These are phyloP conservation scores for Aspergillus hortae DNA, from an alignment of 2,329 filamentous ascomycete genomes.

Conservation along the genomic window DNA sequence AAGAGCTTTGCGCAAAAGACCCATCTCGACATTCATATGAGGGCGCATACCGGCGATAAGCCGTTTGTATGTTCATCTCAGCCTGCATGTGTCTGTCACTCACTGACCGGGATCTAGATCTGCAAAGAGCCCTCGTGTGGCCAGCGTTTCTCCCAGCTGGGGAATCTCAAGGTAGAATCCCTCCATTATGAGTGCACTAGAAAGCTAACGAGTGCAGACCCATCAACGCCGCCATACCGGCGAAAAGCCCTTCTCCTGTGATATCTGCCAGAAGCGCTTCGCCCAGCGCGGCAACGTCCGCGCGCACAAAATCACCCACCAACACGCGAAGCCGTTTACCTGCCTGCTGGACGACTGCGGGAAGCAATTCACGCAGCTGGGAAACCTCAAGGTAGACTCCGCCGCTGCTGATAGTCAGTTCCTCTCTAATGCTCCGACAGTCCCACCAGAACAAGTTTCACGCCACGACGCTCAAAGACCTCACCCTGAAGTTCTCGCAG, in stretches of 20 bases:
- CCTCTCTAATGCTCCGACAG: constrained; percentile 39
- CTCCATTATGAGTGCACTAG: background rate
- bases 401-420: background rate
- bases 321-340: constrained; percentile 70
- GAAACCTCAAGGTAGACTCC: constrained; percentile 74
- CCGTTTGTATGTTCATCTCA: constrained; percentile 68
- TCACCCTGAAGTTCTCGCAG: constrained; percentile 68
- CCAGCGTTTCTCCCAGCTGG: constrained; percentile 80
- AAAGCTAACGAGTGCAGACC: constrained; percentile 51
- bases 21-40: constrained; percentile 83
- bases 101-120: constrained; percentile 36
- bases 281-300: constrained; percentile 82
- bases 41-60: constrained; percentile 84
- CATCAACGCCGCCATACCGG: constrained; percentile 85
- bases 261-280: constrained; percentile 76
- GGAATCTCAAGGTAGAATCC: constrained; percentile 72
- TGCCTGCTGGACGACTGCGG: constrained; percentile 80
- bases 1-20: constrained; percentile 90
- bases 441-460: constrained; percentile 96
- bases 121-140: constrained; percentile 72
- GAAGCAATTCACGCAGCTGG: constrained; percentile 84
- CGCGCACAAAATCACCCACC: constrained; percentile 78
- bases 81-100: too few species aligned
- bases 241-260: constrained; percentile 78
- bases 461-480: constrained; percentile 63